A percentile compares a stretch with the other conserved stretches of the same genome.
Evolutionary conservation across 2,329 filamentous ascomycete species (phyloP).

Genomic region (Atkinsonella texensis): DNA sequence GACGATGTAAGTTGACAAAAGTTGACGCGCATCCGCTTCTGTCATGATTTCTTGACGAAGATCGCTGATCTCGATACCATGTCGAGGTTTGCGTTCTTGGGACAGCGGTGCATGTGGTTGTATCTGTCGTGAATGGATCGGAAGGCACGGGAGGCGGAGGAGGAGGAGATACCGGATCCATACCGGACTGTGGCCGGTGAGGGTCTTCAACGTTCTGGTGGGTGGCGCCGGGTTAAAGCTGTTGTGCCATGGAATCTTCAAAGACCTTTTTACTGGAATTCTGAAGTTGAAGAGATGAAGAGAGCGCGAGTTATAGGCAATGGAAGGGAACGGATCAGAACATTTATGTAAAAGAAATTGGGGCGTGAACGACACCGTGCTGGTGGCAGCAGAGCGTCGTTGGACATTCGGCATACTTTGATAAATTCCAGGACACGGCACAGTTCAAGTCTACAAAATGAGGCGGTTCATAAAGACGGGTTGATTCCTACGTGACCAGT

Average conservation of each 20-base stretch:
- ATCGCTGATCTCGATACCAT: slow-evolving; percentile 19
- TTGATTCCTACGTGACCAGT: background rate
- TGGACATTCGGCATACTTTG: background rate
- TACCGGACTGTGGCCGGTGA: background rate
- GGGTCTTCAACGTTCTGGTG: background rate
- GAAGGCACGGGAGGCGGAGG: no score
- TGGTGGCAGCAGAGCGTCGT: background rate
- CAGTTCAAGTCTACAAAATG: background rate
- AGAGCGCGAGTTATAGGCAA: background rate
- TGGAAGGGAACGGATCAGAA: background rate
- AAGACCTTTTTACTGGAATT: background rate
- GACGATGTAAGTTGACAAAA: slow-evolving; percentile 28
- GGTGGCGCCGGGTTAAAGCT: background rate
- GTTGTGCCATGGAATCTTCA: background rate
- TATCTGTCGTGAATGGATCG: background rate
- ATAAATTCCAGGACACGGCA: background rate
- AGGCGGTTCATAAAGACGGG: background rate
- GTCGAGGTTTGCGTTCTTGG: slow-evolving; percentile 9
- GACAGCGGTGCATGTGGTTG: background rate
- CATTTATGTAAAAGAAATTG: slow-evolving; percentile 1
- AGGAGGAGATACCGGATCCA: no score
- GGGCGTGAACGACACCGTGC: background rate
- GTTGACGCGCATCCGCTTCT: slow-evolving; percentile 25
- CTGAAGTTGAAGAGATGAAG: background rate
- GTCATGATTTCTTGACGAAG: slow-evolving; percentile 25